A percentile compares a stretch with the other conserved stretches of the same genome.
phyloP scores from a whole-genome alignment of 2,329 filamentous ascomycete genomes.

The Botryotinia globosa region DNA sequence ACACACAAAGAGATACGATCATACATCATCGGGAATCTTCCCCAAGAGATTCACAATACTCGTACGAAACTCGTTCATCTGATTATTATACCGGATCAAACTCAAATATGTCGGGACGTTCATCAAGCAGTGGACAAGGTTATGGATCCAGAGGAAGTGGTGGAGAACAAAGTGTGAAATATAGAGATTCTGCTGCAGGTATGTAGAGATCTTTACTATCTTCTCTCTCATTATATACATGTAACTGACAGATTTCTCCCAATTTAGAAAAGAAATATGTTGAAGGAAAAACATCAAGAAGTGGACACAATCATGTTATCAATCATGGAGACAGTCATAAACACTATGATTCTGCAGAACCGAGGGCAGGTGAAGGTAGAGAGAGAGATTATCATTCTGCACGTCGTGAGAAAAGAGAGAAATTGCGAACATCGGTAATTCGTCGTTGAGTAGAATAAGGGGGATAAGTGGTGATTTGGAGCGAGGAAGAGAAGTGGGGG shows the following conservation, averaged over 20 bases:
- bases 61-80: constrained; percentile 2
- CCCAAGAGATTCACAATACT: constrained; percentile 4
- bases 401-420: not conserved
- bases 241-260: not conserved
- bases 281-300: not conserved
- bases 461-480: not conserved
- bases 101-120: constrained; percentile 1
- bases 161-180: constrained; percentile 6
- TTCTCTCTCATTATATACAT: not conserved
- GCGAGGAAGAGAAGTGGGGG: not conserved
- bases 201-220: not conserved
- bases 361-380: constrained; percentile 12
- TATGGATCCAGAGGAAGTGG: not conserved
- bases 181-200: constrained; percentile 10
- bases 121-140: not conserved
- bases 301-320: not conserved
- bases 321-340: not conserved
- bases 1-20: not conserved
- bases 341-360: constrained; percentile 12
- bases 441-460: not conserved
- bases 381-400: not conserved
- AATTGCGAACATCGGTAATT: not conserved
- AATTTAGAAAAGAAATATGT: constrained; percentile 2
- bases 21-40: constrained; percentile 4
- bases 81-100: constrained; percentile 3